Conservation (phyloP, 1,284 basidiomycete genomes). For the Cutaneotrichosporon sp. region DNA sequence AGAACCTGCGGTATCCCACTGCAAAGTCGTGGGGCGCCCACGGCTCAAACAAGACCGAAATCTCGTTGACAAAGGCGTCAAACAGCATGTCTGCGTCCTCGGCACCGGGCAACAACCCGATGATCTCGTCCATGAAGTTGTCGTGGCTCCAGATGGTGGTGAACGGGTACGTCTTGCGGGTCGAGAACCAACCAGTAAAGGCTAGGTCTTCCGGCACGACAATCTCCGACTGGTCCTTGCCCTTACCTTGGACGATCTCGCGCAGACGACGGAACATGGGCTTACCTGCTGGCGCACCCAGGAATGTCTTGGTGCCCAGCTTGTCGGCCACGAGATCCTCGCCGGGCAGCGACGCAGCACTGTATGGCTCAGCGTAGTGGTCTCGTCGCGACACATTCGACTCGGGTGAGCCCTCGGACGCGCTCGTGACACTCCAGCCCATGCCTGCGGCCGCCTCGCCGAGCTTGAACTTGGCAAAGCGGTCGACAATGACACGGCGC, state of each 20-base stretch:
- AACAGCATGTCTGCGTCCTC: conserved; percentile 43
- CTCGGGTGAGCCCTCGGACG: conserved; percentile 10
- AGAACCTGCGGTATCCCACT: conserved; percentile 40
- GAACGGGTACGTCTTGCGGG: conserved; percentile 47
- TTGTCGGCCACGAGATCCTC: conserved; percentile 41
- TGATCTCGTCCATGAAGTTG: conserved; percentile 46
- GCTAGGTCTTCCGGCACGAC: conserved; percentile 41
- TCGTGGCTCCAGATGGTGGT: conserved; percentile 50
- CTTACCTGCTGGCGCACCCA: conserved; percentile 39
- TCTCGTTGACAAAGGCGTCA: conserved; percentile 36
- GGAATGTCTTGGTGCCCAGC: conserved; percentile 35
- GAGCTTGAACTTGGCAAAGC: conserved; percentile 44
- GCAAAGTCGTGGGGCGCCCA: conserved; percentile 42
- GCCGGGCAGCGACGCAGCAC: conserved; percentile 32
- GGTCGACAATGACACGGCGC: conserved; percentile 41
- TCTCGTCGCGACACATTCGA: conserved; percentile 6
- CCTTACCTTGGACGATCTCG: conserved; percentile 13
- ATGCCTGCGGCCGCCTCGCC: conserved; percentile 38
- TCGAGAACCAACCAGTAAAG: conserved; percentile 44
- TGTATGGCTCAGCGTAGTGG: conserved; percentile 32
- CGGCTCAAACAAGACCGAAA: conserved; percentile 39
- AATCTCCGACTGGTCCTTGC: conserved; percentile 22
- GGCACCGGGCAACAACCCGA: conserved; percentile 38
- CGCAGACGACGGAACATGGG: conserved; percentile 34
- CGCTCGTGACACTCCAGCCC: background rate